phyloP scores from a whole-genome alignment of 2,329 filamentous ascomycete genomes.

The Arthroderma sp. region DNA sequence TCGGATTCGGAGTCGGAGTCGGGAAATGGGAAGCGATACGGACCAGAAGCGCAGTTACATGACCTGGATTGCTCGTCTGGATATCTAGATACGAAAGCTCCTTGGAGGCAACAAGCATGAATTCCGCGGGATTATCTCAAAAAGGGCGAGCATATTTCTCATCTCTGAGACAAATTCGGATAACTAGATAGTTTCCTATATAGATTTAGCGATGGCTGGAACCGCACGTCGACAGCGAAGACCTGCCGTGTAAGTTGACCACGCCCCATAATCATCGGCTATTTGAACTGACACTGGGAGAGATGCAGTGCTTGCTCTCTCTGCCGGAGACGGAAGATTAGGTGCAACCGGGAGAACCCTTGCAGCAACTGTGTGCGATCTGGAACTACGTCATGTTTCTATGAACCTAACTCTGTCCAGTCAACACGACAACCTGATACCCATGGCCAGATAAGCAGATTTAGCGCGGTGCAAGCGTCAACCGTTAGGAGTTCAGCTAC shows the following conservation, averaged over 20 bases:
- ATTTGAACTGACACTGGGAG: conserved; percentile 9
- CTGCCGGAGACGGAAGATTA: conserved; percentile 50
- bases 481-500: background rate
- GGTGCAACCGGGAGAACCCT: conserved; percentile 48
- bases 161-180: too few relatives aligned
- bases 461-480: background rate
- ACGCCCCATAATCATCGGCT: background rate
- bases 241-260: conserved; percentile 32
- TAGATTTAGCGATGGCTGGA: conserved; percentile 20
- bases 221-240: conserved; percentile 31
- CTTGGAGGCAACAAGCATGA: too few relatives aligned
- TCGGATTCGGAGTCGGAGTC: conserved; percentile 8
- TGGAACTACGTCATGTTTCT: conserved; percentile 42
- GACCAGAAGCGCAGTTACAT: conserved; percentile 19
- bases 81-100: too few relatives aligned
- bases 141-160: too few relatives aligned
- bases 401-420: conserved; percentile 23
- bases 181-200: too few relatives aligned
- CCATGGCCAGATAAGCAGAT: background rate
- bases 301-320: conserved; percentile 41
- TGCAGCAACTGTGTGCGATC: conserved; percentile 50
- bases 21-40: conserved; percentile 19
- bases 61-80: too few relatives aligned
- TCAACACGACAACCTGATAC: conserved; percentile 8
- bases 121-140: too few relatives aligned